Percentiles rank a stretch among this genome's conserved stretches.
Evolutionary conservation across 345 rosid species (phyloP).

Genomic region (Salix koriyanagi): DNA sequence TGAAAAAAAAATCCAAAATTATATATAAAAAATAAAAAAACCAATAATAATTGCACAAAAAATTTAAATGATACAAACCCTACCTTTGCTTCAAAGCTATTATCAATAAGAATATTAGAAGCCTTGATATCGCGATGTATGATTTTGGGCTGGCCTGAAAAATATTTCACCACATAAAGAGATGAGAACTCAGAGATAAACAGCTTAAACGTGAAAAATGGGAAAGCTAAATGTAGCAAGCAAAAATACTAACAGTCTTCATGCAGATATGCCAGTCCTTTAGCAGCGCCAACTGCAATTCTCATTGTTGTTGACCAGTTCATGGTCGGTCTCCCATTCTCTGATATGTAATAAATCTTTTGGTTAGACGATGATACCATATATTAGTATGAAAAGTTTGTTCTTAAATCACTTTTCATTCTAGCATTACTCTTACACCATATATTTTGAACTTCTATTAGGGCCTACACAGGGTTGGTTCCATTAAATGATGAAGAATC

Average conservation of each 20-base stretch:
- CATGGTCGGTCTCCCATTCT: slow-evolving; percentile 43
- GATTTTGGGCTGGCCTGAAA: slow-evolving; percentile 27
- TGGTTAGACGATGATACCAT: slow-evolving; percentile 8
- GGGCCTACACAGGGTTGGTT: background rate
- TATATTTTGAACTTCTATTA: background rate
- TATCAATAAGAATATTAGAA: slow-evolving; percentile 27
- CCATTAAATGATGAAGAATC: background rate
- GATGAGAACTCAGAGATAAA: background rate
- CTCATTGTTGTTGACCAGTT: slow-evolving; percentile 18
- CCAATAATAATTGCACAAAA: background rate
- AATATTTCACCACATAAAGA: background rate
- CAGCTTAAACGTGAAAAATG: background rate
- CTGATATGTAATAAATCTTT: slow-evolving; percentile 31
- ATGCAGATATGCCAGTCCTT: slow-evolving; percentile 23
- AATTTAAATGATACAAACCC: background rate
- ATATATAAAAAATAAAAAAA: background rate
- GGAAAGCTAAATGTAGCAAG: too few species aligned
- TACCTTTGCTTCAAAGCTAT: slow-evolving; percentile 30
- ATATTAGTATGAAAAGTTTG: background rate
- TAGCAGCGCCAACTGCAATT: slow-evolving; percentile 20
- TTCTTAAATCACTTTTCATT: too few species aligned
- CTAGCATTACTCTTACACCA: background rate
- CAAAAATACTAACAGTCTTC: slow-evolving; percentile 23
- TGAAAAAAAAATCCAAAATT: too few species aligned
- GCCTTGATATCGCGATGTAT: slow-evolving; percentile 33